Conservation (phyloP, 768 basidiomycete species). For the Pleurotus citrinopileatus region DNA sequence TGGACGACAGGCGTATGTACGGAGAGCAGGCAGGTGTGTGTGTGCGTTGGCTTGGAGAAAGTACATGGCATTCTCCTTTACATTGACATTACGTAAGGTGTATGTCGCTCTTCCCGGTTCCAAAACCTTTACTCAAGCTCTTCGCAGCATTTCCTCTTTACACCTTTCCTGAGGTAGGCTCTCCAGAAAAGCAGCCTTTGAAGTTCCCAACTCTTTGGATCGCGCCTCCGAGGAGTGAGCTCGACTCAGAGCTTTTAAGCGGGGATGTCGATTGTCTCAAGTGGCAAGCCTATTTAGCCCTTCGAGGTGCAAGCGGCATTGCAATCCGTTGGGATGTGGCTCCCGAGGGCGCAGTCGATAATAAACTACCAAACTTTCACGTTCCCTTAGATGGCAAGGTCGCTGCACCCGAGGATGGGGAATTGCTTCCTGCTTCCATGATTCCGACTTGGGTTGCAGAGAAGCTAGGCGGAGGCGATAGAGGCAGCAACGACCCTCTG, state of each 20-base stretch:
- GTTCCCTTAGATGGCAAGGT: conserved; percentile 20
- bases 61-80: too few relatives aligned
- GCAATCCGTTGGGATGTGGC: conserved; percentile 66
- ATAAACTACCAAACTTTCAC: conserved; percentile 68
- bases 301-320: conserved; percentile 53
- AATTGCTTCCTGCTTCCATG: conserved; percentile 59
- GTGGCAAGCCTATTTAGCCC: conserved; percentile 83
- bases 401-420: conserved; percentile 31
- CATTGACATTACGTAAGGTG: not conserved
- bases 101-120: conserved; percentile 24
- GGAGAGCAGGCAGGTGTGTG: too few relatives aligned
- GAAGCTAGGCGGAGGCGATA: conserved; percentile 37
- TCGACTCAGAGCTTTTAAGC: conserved; percentile 44
- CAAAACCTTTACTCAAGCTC: conserved; percentile 41
- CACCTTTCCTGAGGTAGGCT: conserved; percentile 41
- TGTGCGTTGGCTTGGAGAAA: too few relatives aligned
- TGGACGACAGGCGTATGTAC: too few relatives aligned
- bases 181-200: conserved; percentile 22
- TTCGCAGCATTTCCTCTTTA: conserved; percentile 61
- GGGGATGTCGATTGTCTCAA: conserved; percentile 84
- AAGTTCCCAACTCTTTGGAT: conserved; percentile 62
- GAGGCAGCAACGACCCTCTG: conserved; percentile 24
- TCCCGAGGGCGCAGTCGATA: conserved; percentile 66
- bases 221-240: conserved; percentile 37
- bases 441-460: conserved; percentile 77